A percentile compares a stretch with the other conserved stretches of the same genome.
Conservation (phyloP, 805 yeast genomes). For the Starmera dryadoides region DNA sequence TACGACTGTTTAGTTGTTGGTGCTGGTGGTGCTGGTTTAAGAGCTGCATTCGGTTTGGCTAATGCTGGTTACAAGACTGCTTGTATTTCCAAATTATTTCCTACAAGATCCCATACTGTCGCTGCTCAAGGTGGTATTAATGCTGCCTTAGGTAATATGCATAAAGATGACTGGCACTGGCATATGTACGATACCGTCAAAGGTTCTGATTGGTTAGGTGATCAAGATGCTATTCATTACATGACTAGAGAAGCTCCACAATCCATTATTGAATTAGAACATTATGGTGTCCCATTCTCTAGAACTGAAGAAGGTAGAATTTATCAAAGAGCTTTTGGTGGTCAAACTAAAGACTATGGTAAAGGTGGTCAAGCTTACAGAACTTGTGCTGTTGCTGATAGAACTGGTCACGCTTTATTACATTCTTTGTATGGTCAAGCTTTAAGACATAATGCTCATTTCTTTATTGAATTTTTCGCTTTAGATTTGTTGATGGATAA, state of each 20-base stretch:
- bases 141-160: constrained; percentile 98
- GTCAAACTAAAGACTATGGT: constrained; percentile 92
- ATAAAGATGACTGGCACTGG: constrained; percentile 98
- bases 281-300: constrained; percentile 97
- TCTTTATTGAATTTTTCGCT: constrained; percentile 96
- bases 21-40: constrained; percentile 98
- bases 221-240: constrained; percentile 98
- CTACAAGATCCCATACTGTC: constrained; percentile 97
- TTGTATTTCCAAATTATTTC: constrained; percentile 93
- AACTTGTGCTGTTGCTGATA: constrained; percentile 98
- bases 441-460: constrained; percentile 92
- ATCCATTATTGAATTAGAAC: constrained; percentile 93
- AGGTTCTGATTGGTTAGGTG: constrained; percentile 99
- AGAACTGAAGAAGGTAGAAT: constrained; percentile 95
- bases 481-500: constrained; percentile 90
- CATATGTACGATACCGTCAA: constrained; percentile 99
- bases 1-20: constrained; percentile 97
- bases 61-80: constrained; percentile 97
- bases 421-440: constrained; percentile 97
- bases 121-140: constrained; percentile 99
- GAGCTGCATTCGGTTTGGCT: constrained; percentile 98
- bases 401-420: constrained; percentile 96
- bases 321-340: constrained; percentile 99
- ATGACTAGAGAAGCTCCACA: constrained; percentile 98
- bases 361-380: constrained; percentile 99